Conservation (phyloP, 371 early-diverging fungal genomes). For the Mucor velutinosus region DNA sequence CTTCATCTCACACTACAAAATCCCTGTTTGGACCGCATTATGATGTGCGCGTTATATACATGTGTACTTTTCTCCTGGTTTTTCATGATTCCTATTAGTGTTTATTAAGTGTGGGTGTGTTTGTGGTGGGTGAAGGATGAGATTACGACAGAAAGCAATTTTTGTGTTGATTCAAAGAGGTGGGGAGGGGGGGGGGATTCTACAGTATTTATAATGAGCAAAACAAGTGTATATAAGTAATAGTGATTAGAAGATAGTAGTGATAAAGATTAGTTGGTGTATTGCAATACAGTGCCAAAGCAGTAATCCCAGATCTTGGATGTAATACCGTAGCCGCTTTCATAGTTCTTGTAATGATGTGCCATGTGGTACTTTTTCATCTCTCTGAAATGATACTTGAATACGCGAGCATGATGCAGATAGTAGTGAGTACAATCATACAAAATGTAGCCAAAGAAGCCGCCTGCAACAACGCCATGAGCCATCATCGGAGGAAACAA, state of each 20-base stretch:
- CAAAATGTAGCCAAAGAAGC: slow-evolving; percentile 80
- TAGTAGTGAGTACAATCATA: slow-evolving; percentile 95
- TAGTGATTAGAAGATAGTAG: not conserved
- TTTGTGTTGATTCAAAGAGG: not conserved
- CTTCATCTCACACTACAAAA: not conserved
- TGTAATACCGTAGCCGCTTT: slow-evolving; percentile 92
- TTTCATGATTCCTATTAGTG: not conserved
- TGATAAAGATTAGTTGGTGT: not conserved
- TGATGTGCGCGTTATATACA: slow-evolving; percentile 2
- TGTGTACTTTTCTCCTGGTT: not conserved
- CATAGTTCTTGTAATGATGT: slow-evolving; percentile 92
- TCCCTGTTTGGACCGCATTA: slow-evolving; percentile 12
- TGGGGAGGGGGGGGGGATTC: not conserved
- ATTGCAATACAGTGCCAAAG: slow-evolving; percentile 66
- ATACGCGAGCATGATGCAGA: slow-evolving; percentile 88
- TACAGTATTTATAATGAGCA: not conserved
- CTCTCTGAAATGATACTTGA: slow-evolving; percentile 70
- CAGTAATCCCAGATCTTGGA: slow-evolving; percentile 91
- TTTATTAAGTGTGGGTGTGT: not conserved
- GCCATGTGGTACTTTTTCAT: slow-evolving; percentile 95
- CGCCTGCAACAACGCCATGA: slow-evolving; percentile 76
- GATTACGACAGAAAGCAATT: not conserved
- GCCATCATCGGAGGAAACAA: slow-evolving; percentile 58
- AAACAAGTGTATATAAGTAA: not conserved
- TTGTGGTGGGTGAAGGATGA: not conserved